phyloP scores from a whole-genome alignment of 805 yeast genomes.

The Kazachstania bromeliacearum region DNA sequence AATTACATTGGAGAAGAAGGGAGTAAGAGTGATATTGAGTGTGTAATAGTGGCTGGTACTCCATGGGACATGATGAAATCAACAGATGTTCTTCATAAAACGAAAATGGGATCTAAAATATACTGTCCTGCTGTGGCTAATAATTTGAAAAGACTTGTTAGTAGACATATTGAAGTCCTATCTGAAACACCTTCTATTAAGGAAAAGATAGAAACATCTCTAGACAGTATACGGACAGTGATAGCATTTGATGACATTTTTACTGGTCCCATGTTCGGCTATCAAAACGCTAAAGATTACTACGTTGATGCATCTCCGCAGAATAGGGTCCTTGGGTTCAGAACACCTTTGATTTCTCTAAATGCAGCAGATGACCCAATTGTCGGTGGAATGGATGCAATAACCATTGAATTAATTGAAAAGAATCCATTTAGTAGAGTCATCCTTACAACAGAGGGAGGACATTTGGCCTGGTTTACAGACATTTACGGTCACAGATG shows the following conservation, averaged over 20 bases:
- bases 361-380: constrained; percentile 71
- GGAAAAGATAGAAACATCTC: constrained; percentile 17
- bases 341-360: constrained; percentile 57
- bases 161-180: constrained; percentile 34
- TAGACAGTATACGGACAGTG: constrained; percentile 27
- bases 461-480: constrained; percentile 72
- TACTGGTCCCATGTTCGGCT: constrained; percentile 62
- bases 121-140: constrained; percentile 45
- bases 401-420: constrained; percentile 44
- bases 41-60: constrained; percentile 51
- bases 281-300: constrained; percentile 52
- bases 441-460: constrained; percentile 59
- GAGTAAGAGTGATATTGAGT: constrained; percentile 34
- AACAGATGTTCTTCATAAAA: constrained; percentile 34
- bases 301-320: constrained; percentile 55
- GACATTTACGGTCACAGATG: constrained; percentile 52
- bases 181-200: constrained; percentile 21
- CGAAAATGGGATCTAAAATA: constrained; percentile 35
- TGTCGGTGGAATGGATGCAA: constrained; percentile 36
- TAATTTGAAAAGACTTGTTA: constrained; percentile 37
- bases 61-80: constrained; percentile 68
- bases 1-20: constrained; percentile 66
- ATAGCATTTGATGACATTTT: constrained; percentile 53
- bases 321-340: constrained; percentile 39
- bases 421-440: constrained; percentile 52